A percentile compares a stretch with the other conserved stretches of the same genome.
phyloP scores from a whole-genome alignment of 1,139 yeast species.

The Debaryomycetaceae sp. region DNA sequence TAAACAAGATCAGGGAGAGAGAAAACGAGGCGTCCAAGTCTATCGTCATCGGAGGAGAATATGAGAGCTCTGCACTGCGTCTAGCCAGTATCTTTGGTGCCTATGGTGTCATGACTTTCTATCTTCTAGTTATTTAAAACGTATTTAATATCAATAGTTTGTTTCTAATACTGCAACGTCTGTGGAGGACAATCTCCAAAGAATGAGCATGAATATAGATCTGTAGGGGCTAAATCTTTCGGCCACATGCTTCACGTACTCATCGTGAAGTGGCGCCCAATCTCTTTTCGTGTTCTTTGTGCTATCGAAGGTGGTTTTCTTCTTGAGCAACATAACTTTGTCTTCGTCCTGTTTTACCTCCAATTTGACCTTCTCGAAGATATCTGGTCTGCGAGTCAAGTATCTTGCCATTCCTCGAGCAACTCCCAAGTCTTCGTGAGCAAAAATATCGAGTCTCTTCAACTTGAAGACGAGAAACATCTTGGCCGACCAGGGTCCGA shows the following conservation, averaged over 20 bases:
- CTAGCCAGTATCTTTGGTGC: neutral
- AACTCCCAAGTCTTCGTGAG: constrained; percentile 78
- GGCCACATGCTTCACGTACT: constrained; percentile 53
- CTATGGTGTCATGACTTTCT: neutral
- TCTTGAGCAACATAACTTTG: constrained; percentile 24
- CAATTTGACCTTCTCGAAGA: constrained; percentile 38
- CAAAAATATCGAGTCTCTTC: constrained; percentile 64
- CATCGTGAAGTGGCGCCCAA: constrained; percentile 65
- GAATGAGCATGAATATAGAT: constrained; percentile 62
- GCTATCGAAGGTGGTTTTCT: constrained; percentile 32
- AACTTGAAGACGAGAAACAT: constrained; percentile 80
- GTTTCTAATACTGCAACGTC: constrained; percentile 48
- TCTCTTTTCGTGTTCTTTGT: constrained; percentile 42
- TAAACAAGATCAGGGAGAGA: constrained; percentile 25
- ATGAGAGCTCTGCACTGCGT: neutral
- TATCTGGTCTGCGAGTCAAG: constrained; percentile 51
- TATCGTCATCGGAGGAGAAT: constrained; percentile 33
- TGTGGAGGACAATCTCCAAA: constrained; percentile 70
- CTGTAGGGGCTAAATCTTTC: constrained; percentile 62
- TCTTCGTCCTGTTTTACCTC: constrained; percentile 29
- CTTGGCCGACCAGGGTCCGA: constrained; percentile 89
- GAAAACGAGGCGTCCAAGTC: constrained; percentile 11
- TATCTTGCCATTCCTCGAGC: constrained; percentile 77
- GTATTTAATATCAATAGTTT: neutral
- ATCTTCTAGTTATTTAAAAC: neutral